Conservation (phyloP, 305 asterid species). For the Fraxinus xanthoxyloides region DNA sequence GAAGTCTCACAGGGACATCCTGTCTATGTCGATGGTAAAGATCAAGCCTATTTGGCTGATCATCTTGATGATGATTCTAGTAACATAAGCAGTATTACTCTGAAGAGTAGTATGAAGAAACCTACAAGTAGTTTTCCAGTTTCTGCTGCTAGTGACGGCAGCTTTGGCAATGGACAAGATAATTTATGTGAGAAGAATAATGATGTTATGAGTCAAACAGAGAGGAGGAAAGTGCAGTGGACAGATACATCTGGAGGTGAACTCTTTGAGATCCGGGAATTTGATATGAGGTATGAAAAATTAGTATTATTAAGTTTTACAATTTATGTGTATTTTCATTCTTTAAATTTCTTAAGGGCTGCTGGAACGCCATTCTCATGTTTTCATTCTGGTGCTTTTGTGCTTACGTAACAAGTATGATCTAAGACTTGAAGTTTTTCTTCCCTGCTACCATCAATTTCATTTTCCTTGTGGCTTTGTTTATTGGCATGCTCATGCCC, state of each 20-base stretch:
- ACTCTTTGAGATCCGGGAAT: slow-evolving; percentile 76
- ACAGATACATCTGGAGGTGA: slow-evolving; percentile 74
- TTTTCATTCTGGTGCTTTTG: neutral
- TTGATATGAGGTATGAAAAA: slow-evolving; percentile 71
- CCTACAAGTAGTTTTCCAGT: slow-evolving; percentile 29
- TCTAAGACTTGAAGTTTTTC: neutral
- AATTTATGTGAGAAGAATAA: slow-evolving; percentile 31
- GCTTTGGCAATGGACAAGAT: slow-evolving; percentile 27
- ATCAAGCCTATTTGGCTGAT: slow-evolving; percentile 32
- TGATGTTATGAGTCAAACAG: slow-evolving; percentile 36
- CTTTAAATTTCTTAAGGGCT: neutral
- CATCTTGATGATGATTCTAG: slow-evolving; percentile 31
- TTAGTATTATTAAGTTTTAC: slow-evolving; percentile 1
- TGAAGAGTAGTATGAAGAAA: slow-evolving; percentile 83
- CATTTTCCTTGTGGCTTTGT: neutral
- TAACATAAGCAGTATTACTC: slow-evolving; percentile 31
- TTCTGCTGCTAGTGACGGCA: slow-evolving; percentile 32
- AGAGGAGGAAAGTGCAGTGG: slow-evolving; percentile 84
- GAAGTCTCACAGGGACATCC: slow-evolving; percentile 43
- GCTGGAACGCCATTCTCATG: neutral
- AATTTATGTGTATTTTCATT: neutral
- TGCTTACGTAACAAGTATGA: neutral
- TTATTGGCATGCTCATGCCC: neutral
- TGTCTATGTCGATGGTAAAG: slow-evolving; percentile 37
- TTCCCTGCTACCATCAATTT: neutral